phyloP scores from a whole-genome alignment of 2,329 filamentous ascomycete species.

The Botrytis deweyae region DNA sequence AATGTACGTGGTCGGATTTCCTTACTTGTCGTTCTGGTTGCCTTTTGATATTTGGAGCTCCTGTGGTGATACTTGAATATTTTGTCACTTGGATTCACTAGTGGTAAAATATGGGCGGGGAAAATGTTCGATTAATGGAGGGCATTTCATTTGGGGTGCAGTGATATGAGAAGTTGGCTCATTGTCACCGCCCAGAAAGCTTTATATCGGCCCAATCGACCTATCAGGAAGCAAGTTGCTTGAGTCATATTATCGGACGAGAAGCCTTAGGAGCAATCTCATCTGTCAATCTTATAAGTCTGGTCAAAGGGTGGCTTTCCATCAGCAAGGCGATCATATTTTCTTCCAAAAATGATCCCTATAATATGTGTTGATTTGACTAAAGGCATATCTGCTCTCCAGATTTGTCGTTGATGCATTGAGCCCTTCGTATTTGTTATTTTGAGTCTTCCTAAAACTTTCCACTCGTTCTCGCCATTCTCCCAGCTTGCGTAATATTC shows the following conservation, averaged over 20 bases:
- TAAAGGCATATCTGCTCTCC: constrained; percentile 1
- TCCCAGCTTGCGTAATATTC: not conserved
- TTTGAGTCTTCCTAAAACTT: not conserved
- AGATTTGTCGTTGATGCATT: not conserved
- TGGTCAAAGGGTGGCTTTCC: not conserved
- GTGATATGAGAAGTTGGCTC: constrained; percentile 9
- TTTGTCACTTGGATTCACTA: not conserved
- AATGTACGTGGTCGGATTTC: constrained; percentile 37
- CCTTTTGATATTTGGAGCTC: constrained; percentile 6
- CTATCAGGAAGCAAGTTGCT: constrained; percentile 19
- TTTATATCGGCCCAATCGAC: not conserved
- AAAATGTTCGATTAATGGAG: not conserved
- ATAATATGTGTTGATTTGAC: not conserved
- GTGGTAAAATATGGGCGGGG: not conserved
- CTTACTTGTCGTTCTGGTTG: constrained; percentile 14
- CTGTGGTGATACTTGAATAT: not conserved
- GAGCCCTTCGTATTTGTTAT: not conserved
- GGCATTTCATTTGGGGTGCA: not conserved
- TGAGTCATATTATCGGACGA: not conserved
- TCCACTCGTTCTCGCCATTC: not conserved
- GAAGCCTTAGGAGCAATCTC: not conserved
- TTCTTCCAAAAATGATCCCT: not conserved
- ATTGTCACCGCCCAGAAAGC: not conserved
- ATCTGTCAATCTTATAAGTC: not conserved
- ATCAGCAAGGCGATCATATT: not conserved